phyloP scores from a whole-genome alignment of 129 eudicot species.

The Lactuca saligna region DNA sequence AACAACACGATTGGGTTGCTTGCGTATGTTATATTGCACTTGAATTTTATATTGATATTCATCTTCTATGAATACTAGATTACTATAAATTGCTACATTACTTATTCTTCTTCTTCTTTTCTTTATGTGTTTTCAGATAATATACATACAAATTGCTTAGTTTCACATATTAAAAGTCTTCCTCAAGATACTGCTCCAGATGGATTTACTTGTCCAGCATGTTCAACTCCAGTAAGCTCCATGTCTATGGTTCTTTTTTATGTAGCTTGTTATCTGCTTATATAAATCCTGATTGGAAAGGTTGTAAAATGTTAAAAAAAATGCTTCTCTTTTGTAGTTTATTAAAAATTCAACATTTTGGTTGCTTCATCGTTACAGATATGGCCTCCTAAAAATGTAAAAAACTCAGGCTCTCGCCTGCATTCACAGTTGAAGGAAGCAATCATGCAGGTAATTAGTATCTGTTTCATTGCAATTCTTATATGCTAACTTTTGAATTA shows the following conservation, averaged over 20 bases:
- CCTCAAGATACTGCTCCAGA: slow-evolving; percentile 88
- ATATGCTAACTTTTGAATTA: background rate
- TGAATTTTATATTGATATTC: background rate
- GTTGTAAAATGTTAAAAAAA: background rate
- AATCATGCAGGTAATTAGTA: slow-evolving; percentile 47
- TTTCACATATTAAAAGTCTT: slow-evolving; percentile 63
- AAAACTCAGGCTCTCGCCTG: slow-evolving; percentile 76
- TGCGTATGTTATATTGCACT: slow-evolving; percentile 58
- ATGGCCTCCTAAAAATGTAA: slow-evolving; percentile 90
- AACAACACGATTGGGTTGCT: slow-evolving; percentile 80
- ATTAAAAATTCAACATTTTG: no score
- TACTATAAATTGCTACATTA: background rate
- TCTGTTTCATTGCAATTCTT: no score
- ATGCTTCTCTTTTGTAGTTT: no score
- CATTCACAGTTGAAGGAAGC: slow-evolving; percentile 71
- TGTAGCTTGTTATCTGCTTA: slow-evolving; percentile 2
- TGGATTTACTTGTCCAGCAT: slow-evolving; percentile 75
- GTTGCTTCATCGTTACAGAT: slow-evolving; percentile 44
- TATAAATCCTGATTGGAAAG: background rate
- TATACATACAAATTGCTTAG: slow-evolving; percentile 69
- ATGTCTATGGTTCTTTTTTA: background rate
- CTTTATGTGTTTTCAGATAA: slow-evolving; percentile 44
- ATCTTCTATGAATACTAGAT: slow-evolving; percentile 2
- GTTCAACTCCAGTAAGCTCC: slow-evolving; percentile 63
- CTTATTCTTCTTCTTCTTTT: slow-evolving; percentile 6